These are phyloP conservation scores for Diaporthe eres DNA, from an alignment of 2,329 filamentous ascomycete species.

Conservation along the genomic window DNA sequence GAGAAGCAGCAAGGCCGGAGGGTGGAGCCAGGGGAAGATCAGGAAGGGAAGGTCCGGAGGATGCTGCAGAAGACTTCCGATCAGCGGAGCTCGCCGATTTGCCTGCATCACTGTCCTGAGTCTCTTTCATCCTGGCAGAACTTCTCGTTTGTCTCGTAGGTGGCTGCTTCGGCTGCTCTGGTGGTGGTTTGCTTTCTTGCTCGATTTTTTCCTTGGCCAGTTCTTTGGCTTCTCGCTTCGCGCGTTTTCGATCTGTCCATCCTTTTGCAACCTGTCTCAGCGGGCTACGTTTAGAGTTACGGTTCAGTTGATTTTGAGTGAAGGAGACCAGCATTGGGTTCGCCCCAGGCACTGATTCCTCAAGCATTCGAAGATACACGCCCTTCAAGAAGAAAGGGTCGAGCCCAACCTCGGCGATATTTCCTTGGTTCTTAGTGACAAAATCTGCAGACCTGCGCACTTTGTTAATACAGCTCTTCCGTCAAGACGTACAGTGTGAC, in stretches of 20 bases:
- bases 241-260: constrained; percentile 1
- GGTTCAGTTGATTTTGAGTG: constrained; percentile 9
- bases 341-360: not conserved
- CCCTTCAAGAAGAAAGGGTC: constrained; percentile 10
- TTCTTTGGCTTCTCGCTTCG: constrained; percentile 14
- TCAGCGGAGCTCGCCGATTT: not conserved
- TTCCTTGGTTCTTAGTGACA: constrained; percentile 24
- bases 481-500: not conserved
- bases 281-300: constrained; percentile 8
- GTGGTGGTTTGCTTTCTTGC: not conserved
- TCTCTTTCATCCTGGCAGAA: not conserved
- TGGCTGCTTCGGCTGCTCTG: not conserved
- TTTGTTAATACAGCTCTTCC: not conserved
- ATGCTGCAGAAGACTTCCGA: constrained; percentile 9
- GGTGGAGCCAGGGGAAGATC: not conserved
- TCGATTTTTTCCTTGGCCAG: not conserved
- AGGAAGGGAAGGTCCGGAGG: not conserved
- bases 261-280: constrained; percentile 30
- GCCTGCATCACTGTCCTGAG: constrained; percentile 4
- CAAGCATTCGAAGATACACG: constrained; percentile 13
- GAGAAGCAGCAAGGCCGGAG: not conserved
- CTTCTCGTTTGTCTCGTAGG: constrained; percentile 15
- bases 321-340: constrained; percentile 3
- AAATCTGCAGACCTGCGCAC: constrained; percentile 27
- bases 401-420: constrained; percentile 34